Base-by-base conservation (phyloP, 208 protist genomes). In the Trypanosoma boissoni region DNA sequence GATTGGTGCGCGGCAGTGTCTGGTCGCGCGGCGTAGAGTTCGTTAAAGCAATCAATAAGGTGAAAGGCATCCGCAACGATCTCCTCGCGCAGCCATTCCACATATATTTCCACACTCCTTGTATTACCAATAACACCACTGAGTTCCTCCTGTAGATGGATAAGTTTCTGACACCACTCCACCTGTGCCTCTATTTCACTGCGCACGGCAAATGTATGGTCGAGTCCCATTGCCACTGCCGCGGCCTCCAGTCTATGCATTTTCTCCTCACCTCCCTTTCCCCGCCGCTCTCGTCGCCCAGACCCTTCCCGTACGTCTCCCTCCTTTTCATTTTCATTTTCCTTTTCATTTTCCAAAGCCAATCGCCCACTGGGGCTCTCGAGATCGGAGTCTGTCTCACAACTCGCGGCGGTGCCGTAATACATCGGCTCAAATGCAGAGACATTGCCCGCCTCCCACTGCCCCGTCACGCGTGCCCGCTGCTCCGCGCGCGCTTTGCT, bases 161-260 rank as follows among this genome's bases (percentile, higher is more conserved):
- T 44, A 34, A 94, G 67, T 34, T 78, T 68, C 56, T 90, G 87
- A 58, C 78, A 83, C 84, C 83, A 94, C 63, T 88, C 78, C 51
- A 91, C 87, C 66, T 94, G 87, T 26, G 72, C 69, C 68, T 89
- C 83, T 2, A 83, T 94, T 66, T 49, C 83, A 61, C 61, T 74
- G 31, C 87, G 80, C 14, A 79, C 48, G 18, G 64, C 81, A 50
- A 94, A 91, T 7, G 78, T 49, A 4, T 73, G 74, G 53, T 91
- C 83, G 6, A 94, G 76, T 16, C 87, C 87, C 3, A 76, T 74
- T 3, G 79, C 73, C 4, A 91, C 77, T 0, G 82, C 83, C 0
- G 75, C 79, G 5, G 72, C 69, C 60, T 94, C 87, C 0, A 78
- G 36, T 7, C 78, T 77, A 52, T 83, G 75, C 59, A 94, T 60